Base-by-base conservation (phyloP, 2,329 filamentous ascomycete species). In the Aureobasidium sp. region DNA sequence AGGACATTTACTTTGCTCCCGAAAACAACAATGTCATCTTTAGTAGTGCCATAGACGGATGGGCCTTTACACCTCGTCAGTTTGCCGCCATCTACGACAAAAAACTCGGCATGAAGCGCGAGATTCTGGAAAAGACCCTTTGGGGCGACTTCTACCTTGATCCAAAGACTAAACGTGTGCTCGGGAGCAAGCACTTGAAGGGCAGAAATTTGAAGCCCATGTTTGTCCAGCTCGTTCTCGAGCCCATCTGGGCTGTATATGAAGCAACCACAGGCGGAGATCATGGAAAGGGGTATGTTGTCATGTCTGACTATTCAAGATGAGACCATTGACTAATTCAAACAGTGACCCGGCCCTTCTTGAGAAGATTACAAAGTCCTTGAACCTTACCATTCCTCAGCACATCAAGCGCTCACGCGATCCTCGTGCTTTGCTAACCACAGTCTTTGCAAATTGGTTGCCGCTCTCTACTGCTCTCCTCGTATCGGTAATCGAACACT, bases 21-120 rank as follows among this genome's bases (percentile, higher is more conserved):
- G 94, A 99, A 72, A 96, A 93, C 75, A 97, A 97, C 74, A 99
- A 99, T 71, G 94, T 99, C 73, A 97, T 99, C 66, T 99, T 99
- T 74, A 91, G 91, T 78, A 97, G 93, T 72, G 94, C 94, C 63
- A 88, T 96, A 62, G 94, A 99, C 71, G 94, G 94, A n/a, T 99
- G 94, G 94, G 94, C 94, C 3, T 99, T 99, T 70, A 99, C 94
- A 0, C 87, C 96, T 54, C 85, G 91, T 55, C 94, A 99, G 69
- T 99, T 99, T 72, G 92, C 94, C 21, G 85, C 85, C 41, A 78
- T 97, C 32, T 99, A 97, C 71, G 93, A 97, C 76, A 96, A 92
- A 79, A 99, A 99, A 74, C 83, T 99, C 7, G 93, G 94, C 15
- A 95, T 97, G 74, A 97, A 96, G 76, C 84, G 92, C 50, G 86